phyloP scores from a whole-genome alignment of 129 eudicot species.

The Flaveria bidentis region DNA sequence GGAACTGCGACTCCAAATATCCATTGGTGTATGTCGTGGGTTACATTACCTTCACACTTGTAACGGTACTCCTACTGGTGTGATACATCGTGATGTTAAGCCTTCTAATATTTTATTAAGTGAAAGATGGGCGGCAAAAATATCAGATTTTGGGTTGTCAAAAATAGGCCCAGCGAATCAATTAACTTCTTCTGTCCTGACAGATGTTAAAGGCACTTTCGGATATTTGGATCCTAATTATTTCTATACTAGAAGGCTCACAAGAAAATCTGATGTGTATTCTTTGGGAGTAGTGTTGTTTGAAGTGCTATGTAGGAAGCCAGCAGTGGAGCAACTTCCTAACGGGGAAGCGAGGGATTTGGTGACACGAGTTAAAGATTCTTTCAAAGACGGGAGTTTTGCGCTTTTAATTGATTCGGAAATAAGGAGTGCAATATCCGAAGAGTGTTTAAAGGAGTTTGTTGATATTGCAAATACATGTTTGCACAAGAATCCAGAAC shows the following conservation, averaged over 20 bases:
- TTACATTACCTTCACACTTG: slow-evolving; percentile 33
- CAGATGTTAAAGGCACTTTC: slow-evolving; percentile 35
- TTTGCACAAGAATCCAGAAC: slow-evolving; percentile 16
- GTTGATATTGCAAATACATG: slow-evolving; percentile 14
- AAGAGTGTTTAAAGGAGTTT: slow-evolving; percentile 22
- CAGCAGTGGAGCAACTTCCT: slow-evolving; percentile 14
- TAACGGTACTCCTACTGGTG: slow-evolving; percentile 14
- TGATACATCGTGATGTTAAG: slow-evolving; percentile 38
- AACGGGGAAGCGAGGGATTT: slow-evolving; percentile 23
- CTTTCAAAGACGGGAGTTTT: slow-evolving; percentile 23
- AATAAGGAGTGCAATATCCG: slow-evolving; percentile 19
- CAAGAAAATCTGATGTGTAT: slow-evolving; percentile 43
- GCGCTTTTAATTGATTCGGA: slow-evolving; percentile 7
- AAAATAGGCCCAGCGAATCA: slow-evolving; percentile 26
- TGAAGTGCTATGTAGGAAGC: slow-evolving; percentile 32
- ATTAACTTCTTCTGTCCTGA: slow-evolving; percentile 20
- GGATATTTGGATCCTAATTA: slow-evolving; percentile 40
- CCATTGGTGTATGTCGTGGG: slow-evolving; percentile 37
- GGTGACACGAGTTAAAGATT: slow-evolving; percentile 31
- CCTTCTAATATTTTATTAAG: slow-evolving; percentile 28
- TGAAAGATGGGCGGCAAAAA: slow-evolving; percentile 29
- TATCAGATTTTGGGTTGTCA: slow-evolving; percentile 38
- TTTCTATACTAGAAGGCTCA: slow-evolving; percentile 22
- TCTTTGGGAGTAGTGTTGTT: slow-evolving; percentile 45
- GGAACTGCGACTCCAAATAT: slow-evolving; percentile 36